Conservation (phyloP, 306 rosid species). For the Urtica urens region DNA sequence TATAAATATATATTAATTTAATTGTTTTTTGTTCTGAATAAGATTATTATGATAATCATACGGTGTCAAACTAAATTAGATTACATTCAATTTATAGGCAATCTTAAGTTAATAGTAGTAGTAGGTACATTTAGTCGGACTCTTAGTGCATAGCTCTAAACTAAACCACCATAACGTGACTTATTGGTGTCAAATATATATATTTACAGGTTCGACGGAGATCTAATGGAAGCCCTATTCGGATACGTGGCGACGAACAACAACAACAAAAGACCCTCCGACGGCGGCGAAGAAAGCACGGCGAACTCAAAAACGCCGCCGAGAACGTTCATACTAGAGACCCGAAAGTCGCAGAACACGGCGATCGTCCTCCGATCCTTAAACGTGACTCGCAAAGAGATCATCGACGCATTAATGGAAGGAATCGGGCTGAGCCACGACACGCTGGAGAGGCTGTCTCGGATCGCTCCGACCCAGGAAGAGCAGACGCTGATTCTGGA, state of each 20-base stretch:
- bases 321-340: slow-evolving; percentile 46
- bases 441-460: slow-evolving; percentile 60
- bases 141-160: too few species aligned
- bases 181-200: too few species aligned
- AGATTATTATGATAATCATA: too few species aligned
- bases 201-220: slow-evolving; percentile 60
- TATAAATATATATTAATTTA: too few species aligned
- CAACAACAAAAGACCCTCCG: neutral
- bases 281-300: slow-evolving; percentile 12
- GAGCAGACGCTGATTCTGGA: slow-evolving; percentile 53
- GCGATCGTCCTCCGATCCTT: slow-evolving; percentile 76
- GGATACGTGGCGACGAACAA: slow-evolving; percentile 48
- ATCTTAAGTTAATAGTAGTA: too few species aligned
- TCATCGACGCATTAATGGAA: slow-evolving; percentile 51
- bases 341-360: slow-evolving; percentile 68
- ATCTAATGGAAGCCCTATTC: slow-evolving; percentile 90
- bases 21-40: too few species aligned
- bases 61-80: too few species aligned
- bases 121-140: neutral
- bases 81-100: too few species aligned
- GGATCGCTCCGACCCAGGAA: slow-evolving; percentile 61
- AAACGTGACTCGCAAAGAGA: slow-evolving; percentile 39
- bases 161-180: too few species aligned
- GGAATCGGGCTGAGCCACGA: slow-evolving; percentile 68
- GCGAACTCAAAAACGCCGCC: slow-evolving; percentile 11